phyloP scores from a whole-genome alignment of 1,139 yeast genomes.

The Protomyces pachydermus region DNA sequence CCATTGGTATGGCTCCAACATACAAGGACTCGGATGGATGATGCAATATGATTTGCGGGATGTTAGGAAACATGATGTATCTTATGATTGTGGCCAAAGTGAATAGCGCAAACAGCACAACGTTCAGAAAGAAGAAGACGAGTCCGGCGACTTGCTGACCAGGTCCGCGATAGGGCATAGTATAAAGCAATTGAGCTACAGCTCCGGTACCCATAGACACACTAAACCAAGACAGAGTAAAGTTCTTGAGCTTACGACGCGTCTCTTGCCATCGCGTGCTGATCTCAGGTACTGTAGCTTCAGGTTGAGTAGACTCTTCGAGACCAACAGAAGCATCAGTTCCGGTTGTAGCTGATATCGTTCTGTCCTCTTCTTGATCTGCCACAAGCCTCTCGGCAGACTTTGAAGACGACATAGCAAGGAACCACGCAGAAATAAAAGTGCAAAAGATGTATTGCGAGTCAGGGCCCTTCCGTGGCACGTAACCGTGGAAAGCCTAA shows the following conservation, averaged over 20 bases:
- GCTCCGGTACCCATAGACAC: constrained; percentile 28
- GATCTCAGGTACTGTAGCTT: background rate
- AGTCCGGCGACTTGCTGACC: constrained; percentile 25
- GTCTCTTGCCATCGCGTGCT: constrained; percentile 12
- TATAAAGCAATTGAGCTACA: constrained; percentile 19
- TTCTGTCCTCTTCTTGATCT: no score
- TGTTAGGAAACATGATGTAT: constrained; percentile 16
- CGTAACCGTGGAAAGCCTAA: no score
- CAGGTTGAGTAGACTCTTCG: background rate
- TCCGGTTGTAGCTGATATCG: no score
- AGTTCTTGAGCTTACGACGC: constrained; percentile 23
- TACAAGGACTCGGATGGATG: constrained; percentile 20
- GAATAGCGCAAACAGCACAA: constrained; percentile 15
- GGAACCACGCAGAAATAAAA: no score
- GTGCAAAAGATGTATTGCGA: no score
- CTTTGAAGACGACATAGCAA: no score
- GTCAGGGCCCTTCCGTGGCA: no score
- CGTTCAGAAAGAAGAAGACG: constrained; percentile 20
- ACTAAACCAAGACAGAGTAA: constrained; percentile 28
- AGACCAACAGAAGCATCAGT: background rate
- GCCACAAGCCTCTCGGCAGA: no score
- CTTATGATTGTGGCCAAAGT: constrained; percentile 3
- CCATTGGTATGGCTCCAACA: constrained; percentile 26
- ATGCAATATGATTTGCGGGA: constrained; percentile 6
- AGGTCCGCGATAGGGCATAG: constrained; percentile 26